These are phyloP conservation scores for Alternaria viburni DNA, from an alignment of 2,329 filamentous ascomycete genomes.

Conservation along the genomic window DNA sequence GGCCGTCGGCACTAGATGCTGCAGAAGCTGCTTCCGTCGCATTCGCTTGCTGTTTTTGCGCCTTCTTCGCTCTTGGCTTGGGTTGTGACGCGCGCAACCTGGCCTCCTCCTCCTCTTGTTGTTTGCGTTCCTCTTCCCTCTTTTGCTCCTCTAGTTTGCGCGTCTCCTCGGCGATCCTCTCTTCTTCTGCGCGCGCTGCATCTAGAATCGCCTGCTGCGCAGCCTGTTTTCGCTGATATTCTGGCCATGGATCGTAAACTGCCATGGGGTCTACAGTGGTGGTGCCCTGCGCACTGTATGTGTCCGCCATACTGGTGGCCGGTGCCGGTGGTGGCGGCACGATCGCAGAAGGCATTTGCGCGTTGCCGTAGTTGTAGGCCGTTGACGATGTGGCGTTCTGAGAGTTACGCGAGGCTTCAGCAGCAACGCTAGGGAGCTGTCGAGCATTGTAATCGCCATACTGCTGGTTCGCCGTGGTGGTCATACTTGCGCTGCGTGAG, in stretches of 20 bases:
- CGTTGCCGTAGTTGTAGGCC: conserved; percentile 29
- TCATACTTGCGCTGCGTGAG: conserved; percentile 14
- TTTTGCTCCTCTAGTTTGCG: conserved; percentile 38
- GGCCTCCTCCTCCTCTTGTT: conserved; percentile 28
- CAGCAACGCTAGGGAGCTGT: conserved; percentile 27
- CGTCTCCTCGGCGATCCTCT: conserved; percentile 33
- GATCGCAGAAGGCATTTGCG: conserved; percentile 15
- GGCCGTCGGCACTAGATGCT: neutral
- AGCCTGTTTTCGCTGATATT: conserved; percentile 53
- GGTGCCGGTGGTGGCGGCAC: conserved; percentile 19
- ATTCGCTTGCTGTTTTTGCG: conserved; percentile 31
- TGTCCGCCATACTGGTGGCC: conserved; percentile 23
- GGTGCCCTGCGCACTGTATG: conserved; percentile 35
- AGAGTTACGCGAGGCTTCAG: conserved; percentile 20
- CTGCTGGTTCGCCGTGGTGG: conserved; percentile 22
- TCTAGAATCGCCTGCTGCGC: conserved; percentile 45
- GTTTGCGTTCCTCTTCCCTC: conserved; percentile 29
- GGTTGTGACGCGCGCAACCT: conserved; percentile 25
- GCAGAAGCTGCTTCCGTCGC: conserved; percentile 8
- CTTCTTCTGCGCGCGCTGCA: conserved; percentile 44
- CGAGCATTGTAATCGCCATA: conserved; percentile 28
- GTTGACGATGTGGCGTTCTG: conserved; percentile 19
- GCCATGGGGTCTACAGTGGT: conserved; percentile 60
- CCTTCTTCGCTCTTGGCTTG: conserved; percentile 28
- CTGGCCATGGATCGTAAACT: conserved; percentile 61